A percentile compares a stretch with the other conserved stretches of the same genome.
Conservation (phyloP, 192 early-diverging fungal species). For the Obelidium mucronatum region DNA sequence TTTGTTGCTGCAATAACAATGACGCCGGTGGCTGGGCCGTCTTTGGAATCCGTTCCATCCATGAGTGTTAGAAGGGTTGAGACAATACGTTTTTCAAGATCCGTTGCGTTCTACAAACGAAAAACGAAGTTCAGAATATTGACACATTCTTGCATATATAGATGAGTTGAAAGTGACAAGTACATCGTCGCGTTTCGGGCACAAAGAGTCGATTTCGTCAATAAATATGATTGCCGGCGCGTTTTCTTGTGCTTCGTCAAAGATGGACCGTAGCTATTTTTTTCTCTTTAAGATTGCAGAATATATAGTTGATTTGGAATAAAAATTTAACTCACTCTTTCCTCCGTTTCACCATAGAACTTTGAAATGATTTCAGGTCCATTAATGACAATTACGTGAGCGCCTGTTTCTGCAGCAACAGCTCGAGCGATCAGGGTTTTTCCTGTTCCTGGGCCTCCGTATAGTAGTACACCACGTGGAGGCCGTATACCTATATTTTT, state of each 20-base stretch:
- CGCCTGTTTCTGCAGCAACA: slow-evolving; percentile 78
- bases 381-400: slow-evolving; percentile 82
- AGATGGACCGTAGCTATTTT: slow-evolving; percentile 81
- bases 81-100: slow-evolving; percentile 90
- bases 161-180: background rate
- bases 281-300: too few species aligned
- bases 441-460: slow-evolving; percentile 94
- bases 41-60: slow-evolving; percentile 71
- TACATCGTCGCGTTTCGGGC: slow-evolving; percentile 86
- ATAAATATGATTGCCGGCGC: slow-evolving; percentile 90
- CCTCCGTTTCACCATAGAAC: slow-evolving; percentile 95
- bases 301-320: background rate
- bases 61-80: slow-evolving; percentile 93
- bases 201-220: slow-evolving; percentile 93
- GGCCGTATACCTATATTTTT: slow-evolving; percentile 83
- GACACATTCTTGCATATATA: slow-evolving; percentile 12
- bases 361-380: slow-evolving; percentile 91
- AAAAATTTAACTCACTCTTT: slow-evolving; percentile 59
- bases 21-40: slow-evolving; percentile 41
- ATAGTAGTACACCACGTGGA: slow-evolving; percentile 90
- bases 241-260: slow-evolving; percentile 72
- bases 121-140: slow-evolving; percentile 10
- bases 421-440: slow-evolving; percentile 94
- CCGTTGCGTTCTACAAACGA: slow-evolving; percentile 64
- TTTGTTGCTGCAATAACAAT: slow-evolving; percentile 95